These are phyloP conservation scores for Mycena leptocephala DNA, from an alignment of 768 basidiomycete species.

Conservation along the genomic window DNA sequence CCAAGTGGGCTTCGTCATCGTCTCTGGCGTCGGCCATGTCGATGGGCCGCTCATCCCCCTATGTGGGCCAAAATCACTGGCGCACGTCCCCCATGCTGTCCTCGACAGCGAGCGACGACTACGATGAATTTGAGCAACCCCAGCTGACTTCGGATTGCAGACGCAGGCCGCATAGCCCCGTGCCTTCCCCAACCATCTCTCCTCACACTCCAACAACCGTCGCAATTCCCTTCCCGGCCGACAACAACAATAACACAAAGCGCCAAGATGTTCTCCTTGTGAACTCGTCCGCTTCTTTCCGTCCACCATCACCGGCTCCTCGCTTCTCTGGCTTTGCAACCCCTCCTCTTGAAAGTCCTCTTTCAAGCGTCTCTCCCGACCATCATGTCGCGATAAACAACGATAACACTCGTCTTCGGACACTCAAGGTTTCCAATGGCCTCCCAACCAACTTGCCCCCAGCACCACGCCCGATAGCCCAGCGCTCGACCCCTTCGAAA, in stretches of 20 bases:
- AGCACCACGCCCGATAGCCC: slow-evolving; percentile 62
- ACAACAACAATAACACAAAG: slow-evolving; percentile 8
- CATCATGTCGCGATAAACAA: slow-evolving; percentile 63
- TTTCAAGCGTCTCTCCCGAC: slow-evolving; percentile 41
- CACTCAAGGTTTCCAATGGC: slow-evolving; percentile 52
- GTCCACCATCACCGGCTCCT: slow-evolving; percentile 36
- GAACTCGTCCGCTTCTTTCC: slow-evolving; percentile 25
- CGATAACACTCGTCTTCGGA: slow-evolving; percentile 21
- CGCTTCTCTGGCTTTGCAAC: slow-evolving; percentile 43
- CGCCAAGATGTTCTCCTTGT: slow-evolving; percentile 32
- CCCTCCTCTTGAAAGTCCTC: slow-evolving; percentile 55
- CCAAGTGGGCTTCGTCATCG: slow-evolving; percentile 21
- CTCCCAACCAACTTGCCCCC: slow-evolving; percentile 66
- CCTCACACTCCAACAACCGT: not conserved
- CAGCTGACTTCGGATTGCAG: slow-evolving; percentile 32
- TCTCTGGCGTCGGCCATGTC: not conserved
- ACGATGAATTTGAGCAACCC: slow-evolving; percentile 21
- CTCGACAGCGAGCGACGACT: slow-evolving; percentile 29
- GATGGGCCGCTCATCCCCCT: not conserved
- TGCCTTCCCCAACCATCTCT: slow-evolving; percentile 24
- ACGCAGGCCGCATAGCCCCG: slow-evolving; percentile 28
- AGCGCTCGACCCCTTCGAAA: slow-evolving; percentile 45
- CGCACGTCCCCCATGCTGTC: slow-evolving; percentile 33
- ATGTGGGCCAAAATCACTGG: not conserved
- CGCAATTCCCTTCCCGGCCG: slow-evolving; percentile 34